Evolutionary conservation across 257 asterid genomes (phyloP).

Genomic region (Avicennia marina): DNA sequence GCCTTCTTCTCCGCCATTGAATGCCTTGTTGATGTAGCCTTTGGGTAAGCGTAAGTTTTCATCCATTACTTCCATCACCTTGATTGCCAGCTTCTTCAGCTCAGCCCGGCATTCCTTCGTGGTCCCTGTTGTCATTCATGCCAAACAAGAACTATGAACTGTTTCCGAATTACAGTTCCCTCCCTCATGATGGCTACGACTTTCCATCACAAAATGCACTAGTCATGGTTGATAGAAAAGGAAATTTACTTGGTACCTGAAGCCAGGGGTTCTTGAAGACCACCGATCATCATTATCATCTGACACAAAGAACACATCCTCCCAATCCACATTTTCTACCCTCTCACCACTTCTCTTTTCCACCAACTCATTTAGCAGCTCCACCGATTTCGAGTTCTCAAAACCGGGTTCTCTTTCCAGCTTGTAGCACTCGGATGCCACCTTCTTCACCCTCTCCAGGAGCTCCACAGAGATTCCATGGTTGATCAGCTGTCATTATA

Average conservation of each 20-base stretch:
- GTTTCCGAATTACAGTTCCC: no score
- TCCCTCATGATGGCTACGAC: no score
- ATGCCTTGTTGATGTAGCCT: constrained; percentile 48
- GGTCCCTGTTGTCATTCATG: constrained; percentile 36
- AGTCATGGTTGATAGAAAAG: not conserved
- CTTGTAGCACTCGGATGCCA: constrained; percentile 6
- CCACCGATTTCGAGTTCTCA: constrained; percentile 38
- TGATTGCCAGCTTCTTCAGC: constrained; percentile 44
- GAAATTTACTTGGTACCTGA: constrained; percentile 35
- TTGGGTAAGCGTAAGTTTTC: constrained; percentile 49
- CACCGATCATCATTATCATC: constrained; percentile 50
- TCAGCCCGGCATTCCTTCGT: constrained; percentile 53
- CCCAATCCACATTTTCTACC: constrained; percentile 54
- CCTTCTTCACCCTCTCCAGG: not conserved
- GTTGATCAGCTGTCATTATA: not conserved
- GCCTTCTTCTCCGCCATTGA: constrained; percentile 30
- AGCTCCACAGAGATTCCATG: not conserved
- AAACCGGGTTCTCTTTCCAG: constrained; percentile 41
- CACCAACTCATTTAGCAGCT: constrained; percentile 37
- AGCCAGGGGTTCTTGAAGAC: constrained; percentile 48
- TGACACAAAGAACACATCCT: constrained; percentile 67
- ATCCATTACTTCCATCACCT: constrained; percentile 49
- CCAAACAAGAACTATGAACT: not conserved
- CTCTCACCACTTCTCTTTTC: constrained; percentile 30
- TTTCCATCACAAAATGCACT: no score